Conservation (phyloP, 2,329 filamentous ascomycete genomes). For the Cordyceps fumosorosea region DNA sequence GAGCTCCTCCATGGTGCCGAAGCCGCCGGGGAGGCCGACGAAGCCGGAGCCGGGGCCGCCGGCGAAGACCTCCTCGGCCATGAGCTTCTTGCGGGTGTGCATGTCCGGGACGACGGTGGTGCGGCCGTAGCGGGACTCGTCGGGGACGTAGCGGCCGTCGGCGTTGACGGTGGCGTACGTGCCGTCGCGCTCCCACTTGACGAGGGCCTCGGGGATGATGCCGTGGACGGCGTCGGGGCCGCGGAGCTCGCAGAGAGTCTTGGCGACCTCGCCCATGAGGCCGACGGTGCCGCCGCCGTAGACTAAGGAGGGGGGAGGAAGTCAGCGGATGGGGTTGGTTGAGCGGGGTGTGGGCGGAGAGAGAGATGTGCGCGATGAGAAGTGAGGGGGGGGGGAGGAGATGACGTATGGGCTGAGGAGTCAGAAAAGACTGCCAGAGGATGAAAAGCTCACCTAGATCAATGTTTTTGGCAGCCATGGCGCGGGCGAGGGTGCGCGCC, state of each 20-base stretch:
- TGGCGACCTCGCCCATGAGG: slow-evolving; percentile 90
- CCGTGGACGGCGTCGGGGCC: slow-evolving; percentile 82
- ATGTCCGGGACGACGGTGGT: slow-evolving; percentile 91
- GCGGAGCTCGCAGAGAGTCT: slow-evolving; percentile 73
- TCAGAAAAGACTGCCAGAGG: background rate
- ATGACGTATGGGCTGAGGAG: background rate
- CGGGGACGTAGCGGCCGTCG: slow-evolving; percentile 52
- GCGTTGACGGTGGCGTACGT: slow-evolving; percentile 41
- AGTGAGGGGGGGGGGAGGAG: background rate
- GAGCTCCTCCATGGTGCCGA: slow-evolving; percentile 92
- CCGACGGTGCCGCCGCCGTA: slow-evolving; percentile 94
- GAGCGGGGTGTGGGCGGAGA: background rate
- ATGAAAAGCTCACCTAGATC: slow-evolving; percentile 50
- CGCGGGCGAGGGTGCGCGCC: slow-evolving; percentile 65
- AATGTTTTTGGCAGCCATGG: slow-evolving; percentile 71
- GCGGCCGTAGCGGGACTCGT: slow-evolving; percentile 62
- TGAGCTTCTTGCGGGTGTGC: slow-evolving; percentile 91
- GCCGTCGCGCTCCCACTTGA: slow-evolving; percentile 67
- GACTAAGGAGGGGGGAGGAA: slow-evolving; percentile 40
- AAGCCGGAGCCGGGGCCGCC: slow-evolving; percentile 83
- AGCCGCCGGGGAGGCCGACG: slow-evolving; percentile 81
- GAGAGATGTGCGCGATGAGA: background rate
- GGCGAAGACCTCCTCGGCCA: slow-evolving; percentile 80
- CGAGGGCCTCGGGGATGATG: slow-evolving; percentile 82
- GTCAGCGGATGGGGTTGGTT: slow-evolving; percentile 9